Conservation (phyloP, 306 rosid species). For the Astragalus glycyphyllos region DNA sequence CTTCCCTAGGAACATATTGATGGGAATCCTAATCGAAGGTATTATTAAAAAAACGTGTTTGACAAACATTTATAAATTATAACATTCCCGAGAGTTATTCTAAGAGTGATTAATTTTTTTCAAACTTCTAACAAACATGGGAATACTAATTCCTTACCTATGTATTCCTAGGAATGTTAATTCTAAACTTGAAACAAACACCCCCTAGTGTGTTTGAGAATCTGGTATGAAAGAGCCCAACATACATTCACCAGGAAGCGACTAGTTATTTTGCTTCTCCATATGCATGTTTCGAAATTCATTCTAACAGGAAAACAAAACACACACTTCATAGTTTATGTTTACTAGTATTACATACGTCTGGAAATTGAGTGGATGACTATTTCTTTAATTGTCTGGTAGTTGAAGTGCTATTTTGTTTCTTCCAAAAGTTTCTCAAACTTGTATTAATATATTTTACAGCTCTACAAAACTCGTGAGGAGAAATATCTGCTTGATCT, state of each 20-base stretch:
- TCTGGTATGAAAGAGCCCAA: not conserved
- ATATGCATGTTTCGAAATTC: not conserved
- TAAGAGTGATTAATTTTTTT: no score
- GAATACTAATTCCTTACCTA: no score
- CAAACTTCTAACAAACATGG: no score
- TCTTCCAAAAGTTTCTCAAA: not conserved
- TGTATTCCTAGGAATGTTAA: no score
- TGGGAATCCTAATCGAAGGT: no score
- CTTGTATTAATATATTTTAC: constrained; percentile 43
- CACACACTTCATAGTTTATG: not conserved
- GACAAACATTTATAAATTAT: no score
- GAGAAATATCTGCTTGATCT: constrained; percentile 95
- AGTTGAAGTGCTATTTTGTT: not conserved
- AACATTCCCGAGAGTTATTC: no score
- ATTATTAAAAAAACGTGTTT: no score
- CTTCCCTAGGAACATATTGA: no score
- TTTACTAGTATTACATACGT: not conserved
- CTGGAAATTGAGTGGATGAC: constrained; percentile 4
- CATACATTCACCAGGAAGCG: not conserved
- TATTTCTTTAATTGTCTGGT: constrained; percentile 9
- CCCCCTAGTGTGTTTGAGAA: not conserved
- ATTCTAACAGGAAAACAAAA: not conserved
- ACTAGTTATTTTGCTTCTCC: not conserved
- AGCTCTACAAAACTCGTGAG: constrained; percentile 85
- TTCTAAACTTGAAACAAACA: no score